A percentile compares a stretch with the other conserved stretches of the same genome.
Conservation (phyloP, 768 basidiomycete genomes). For the Boletus eberwhitei region DNA sequence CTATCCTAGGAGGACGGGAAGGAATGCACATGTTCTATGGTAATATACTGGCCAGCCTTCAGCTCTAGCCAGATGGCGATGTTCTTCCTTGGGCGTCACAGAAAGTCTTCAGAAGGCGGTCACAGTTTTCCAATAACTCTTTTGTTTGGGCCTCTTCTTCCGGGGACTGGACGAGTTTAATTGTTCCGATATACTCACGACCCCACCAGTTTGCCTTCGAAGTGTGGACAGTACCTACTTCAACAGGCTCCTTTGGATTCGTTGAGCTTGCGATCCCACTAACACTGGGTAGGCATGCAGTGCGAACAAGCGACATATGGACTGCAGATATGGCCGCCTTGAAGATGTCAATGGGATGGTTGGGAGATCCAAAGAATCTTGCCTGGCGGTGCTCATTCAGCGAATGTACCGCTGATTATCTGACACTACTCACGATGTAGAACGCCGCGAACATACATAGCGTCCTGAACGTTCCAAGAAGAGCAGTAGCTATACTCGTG, state of each 20-base stretch:
- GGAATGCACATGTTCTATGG: background rate
- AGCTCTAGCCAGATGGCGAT: conserved; percentile 14
- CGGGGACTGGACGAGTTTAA: conserved; percentile 50
- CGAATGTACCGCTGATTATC: background rate
- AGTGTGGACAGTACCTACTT: conserved; percentile 42
- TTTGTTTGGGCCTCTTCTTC: conserved; percentile 45
- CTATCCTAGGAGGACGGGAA: background rate
- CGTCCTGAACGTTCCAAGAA: conserved; percentile 45
- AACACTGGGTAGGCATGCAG: conserved; percentile 44
- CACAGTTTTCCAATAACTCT: conserved; percentile 52
- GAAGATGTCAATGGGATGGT: conserved; percentile 60
- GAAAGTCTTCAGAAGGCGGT: conserved; percentile 46
- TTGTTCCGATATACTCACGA: conserved; percentile 45
- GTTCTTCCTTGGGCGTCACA: conserved; percentile 30
- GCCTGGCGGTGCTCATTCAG: conserved; percentile 42
- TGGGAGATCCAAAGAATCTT: conserved; percentile 61
- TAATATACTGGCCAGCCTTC: background rate
- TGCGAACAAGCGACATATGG: conserved; percentile 61
- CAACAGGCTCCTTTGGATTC: conserved; percentile 14
- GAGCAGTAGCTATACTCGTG: conserved; percentile 54
- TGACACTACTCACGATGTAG: conserved; percentile 53
- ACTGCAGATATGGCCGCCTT: conserved; percentile 67
- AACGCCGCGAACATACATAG: conserved; percentile 52
- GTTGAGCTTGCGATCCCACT: background rate
- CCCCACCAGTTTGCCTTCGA: conserved; percentile 60